Conservation (phyloP, 2,329 filamentous ascomycete species). For the Pyricularia pennisetigena region DNA sequence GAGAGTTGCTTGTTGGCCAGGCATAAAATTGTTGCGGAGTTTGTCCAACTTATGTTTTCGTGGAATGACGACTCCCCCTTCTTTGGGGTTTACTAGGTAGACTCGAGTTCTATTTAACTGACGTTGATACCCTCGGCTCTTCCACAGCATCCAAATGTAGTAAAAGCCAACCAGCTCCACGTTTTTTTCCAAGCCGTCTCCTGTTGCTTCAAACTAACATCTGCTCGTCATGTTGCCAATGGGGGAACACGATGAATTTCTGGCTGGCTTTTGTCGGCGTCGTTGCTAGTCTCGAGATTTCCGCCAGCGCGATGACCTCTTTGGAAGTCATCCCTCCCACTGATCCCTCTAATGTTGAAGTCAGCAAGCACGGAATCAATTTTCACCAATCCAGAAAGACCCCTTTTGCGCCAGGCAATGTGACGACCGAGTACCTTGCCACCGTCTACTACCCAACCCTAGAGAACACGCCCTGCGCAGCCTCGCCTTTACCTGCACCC, state of each 20-base stretch:
- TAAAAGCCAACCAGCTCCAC: too few species aligned
- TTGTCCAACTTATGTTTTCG: background rate
- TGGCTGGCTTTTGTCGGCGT: background rate
- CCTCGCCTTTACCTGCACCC: conserved; percentile 2
- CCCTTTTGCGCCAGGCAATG: conserved; percentile 8
- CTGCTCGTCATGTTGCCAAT: background rate
- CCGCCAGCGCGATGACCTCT: background rate
- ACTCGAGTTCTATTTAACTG: too few species aligned
- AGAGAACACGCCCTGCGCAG: background rate
- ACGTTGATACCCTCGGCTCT: background rate
- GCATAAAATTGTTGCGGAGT: background rate
- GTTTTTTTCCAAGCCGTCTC: background rate
- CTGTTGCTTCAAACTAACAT: background rate
- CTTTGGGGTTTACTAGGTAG: background rate
- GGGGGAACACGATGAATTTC: background rate
- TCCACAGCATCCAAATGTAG: background rate
- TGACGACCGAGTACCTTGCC: conserved; percentile 9
- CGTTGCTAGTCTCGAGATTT: background rate
- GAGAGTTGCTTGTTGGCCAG: background rate
- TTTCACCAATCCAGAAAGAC: conserved; percentile 6
- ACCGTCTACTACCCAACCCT: conserved; percentile 11
- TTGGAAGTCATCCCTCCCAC: conserved; percentile 5
- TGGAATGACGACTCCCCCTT: background rate
- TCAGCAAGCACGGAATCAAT: conserved; percentile 6
- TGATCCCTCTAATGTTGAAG: conserved; percentile 7